Evolutionary conservation across 202 grass and related monocot genomes (phyloP).

Genomic region (Musa balbisiana): DNA sequence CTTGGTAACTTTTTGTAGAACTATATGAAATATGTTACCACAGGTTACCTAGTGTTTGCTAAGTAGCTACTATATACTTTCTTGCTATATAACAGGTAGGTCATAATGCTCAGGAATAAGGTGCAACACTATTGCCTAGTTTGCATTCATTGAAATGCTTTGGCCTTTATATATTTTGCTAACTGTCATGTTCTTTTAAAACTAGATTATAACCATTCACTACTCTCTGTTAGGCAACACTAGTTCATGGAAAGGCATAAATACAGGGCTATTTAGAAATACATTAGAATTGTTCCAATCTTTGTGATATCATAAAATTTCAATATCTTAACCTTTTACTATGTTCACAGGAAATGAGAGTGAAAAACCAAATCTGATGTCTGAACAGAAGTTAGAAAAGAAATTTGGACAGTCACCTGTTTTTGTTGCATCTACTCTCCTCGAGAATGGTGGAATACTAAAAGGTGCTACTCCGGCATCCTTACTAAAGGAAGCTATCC

Average conservation of each 20-base stretch:
- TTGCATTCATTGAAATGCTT: neutral
- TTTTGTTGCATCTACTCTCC: neutral
- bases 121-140: neutral
- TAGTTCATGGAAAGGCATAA: neutral
- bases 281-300: no score
- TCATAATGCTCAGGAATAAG: neutral
- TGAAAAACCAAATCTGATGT: neutral
- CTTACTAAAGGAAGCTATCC: neutral
- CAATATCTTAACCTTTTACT: neutral
- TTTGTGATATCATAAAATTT: neutral
- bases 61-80: no score
- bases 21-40: no score
- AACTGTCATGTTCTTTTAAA: neutral
- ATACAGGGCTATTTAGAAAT: neutral
- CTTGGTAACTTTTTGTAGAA: no score
- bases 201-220: no score
- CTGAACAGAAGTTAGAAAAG: slow-evolving; percentile 1
- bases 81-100: neutral
- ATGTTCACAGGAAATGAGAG: neutral
- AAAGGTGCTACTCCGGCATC: slow-evolving; percentile 1
- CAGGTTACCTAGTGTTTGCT: neutral
- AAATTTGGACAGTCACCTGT: neutral
- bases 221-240: neutral
- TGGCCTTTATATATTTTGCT: neutral
- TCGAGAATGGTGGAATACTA: neutral